phyloP scores from a whole-genome alignment of 768 basidiomycete genomes.

The Phylloporus arenicola region DNA sequence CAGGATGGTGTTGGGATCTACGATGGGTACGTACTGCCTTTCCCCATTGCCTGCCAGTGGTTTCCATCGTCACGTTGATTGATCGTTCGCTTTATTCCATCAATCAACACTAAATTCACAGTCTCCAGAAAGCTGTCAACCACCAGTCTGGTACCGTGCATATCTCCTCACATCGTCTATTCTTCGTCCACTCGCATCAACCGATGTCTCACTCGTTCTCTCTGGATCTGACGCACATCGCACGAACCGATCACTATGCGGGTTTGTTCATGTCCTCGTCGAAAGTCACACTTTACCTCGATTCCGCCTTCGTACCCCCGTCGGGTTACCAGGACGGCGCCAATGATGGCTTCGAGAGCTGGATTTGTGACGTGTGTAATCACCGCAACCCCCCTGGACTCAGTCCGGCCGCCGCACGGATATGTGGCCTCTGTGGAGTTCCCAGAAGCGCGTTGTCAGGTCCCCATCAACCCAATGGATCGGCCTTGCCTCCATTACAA shows the following conservation, averaged over 20 bases:
- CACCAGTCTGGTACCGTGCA: conserved; percentile 73
- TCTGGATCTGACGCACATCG: conserved; percentile 58
- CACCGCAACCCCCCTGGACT: conserved; percentile 74
- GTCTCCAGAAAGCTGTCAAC: conserved; percentile 73
- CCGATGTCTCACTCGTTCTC: conserved; percentile 56
- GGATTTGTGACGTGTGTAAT: conserved; percentile 89
- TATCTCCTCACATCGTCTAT: conserved; percentile 77
- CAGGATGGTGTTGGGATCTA: conserved; percentile 88
- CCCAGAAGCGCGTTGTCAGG: conserved; percentile 42
- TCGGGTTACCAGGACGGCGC: conserved; percentile 25
- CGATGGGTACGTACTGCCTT: conserved; percentile 61
- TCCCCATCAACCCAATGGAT: conserved; percentile 21
- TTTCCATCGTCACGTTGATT: conserved; percentile 17
- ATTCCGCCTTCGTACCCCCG: conserved; percentile 25
- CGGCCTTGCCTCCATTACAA: conserved; percentile 37
- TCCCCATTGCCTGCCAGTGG: background rate
- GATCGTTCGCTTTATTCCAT: conserved; percentile 18
- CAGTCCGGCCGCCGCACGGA: conserved; percentile 60
- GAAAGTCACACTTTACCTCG: conserved; percentile 77
- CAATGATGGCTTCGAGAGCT: conserved; percentile 45
- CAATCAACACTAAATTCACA: conserved; percentile 37
- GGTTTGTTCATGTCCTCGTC: conserved; percentile 86
- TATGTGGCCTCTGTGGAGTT: conserved; percentile 82
- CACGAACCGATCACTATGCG: conserved; percentile 81
- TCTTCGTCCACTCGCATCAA: conserved; percentile 63